These are phyloP conservation scores for Cinchona pubescens DNA, from an alignment of 257 asterid species.

Conservation along the genomic window DNA sequence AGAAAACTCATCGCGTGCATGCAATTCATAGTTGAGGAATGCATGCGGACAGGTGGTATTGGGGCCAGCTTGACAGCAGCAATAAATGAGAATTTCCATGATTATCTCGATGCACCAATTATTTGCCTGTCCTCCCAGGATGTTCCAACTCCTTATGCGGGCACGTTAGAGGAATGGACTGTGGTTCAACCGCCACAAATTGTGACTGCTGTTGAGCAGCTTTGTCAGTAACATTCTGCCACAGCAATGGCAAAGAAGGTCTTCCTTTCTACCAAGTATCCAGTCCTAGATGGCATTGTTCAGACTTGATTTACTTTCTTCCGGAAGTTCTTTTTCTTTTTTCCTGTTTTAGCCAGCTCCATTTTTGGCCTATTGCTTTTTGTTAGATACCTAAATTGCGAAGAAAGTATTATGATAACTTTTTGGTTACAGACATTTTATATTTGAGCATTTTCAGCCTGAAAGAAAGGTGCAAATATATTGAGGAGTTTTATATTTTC, in stretches of 20 bases:
- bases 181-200: slow-evolving; percentile 57
- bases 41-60: slow-evolving; percentile 59
- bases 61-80: slow-evolving; percentile 59
- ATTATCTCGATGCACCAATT: slow-evolving; percentile 49
- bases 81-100: slow-evolving; percentile 51
- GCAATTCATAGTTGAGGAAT: slow-evolving; percentile 57
- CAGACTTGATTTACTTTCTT: slow-evolving; percentile 7
- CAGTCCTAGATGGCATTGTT: slow-evolving; percentile 14
- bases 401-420: background rate
- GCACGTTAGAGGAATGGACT: slow-evolving; percentile 51
- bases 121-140: slow-evolving; percentile 55
- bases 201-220: slow-evolving; percentile 54
- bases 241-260: slow-evolving; percentile 11
- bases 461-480: background rate
- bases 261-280: background rate
- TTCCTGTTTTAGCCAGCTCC: background rate
- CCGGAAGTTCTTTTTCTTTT: slow-evolving; percentile 1
- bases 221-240: slow-evolving; percentile 34
- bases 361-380: slow-evolving; percentile 4
- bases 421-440: background rate
- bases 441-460: slow-evolving; percentile 1
- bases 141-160: slow-evolving; percentile 58
- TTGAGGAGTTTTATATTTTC: background rate
- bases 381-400: background rate
- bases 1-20: slow-evolving; percentile 54